Conservation (phyloP, 768 basidiomycete species). For the Flagelloscypha sp. region DNA sequence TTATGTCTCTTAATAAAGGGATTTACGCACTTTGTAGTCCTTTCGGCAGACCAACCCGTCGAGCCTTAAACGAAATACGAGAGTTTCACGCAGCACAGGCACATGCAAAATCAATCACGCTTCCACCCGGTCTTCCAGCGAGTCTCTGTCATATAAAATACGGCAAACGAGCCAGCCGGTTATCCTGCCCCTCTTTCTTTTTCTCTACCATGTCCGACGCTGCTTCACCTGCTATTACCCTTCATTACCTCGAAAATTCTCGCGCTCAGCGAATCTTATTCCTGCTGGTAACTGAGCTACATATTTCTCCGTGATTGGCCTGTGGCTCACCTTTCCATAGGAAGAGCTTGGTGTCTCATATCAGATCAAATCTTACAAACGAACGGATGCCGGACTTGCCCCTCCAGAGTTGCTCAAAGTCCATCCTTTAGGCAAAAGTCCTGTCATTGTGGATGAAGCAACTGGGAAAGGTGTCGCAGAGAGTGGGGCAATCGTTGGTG, state of each 20-base stretch:
- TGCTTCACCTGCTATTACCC: neutral
- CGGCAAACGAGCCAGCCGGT: too few relatives aligned
- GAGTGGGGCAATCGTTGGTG: too few relatives aligned
- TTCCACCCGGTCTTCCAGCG: too few relatives aligned
- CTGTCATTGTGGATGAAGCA: constrained; percentile 43
- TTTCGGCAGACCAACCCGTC: too few relatives aligned
- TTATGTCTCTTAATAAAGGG: too few relatives aligned
- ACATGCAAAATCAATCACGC: too few relatives aligned
- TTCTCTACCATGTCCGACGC: too few relatives aligned
- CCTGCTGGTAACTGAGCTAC: constrained; percentile 26
- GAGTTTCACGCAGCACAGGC: too few relatives aligned
- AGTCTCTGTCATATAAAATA: too few relatives aligned
- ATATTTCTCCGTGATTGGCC: neutral
- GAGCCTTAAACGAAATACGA: too few relatives aligned
- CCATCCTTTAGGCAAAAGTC: constrained; percentile 39
- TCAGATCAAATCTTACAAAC: constrained; percentile 32
- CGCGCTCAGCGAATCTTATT: constrained; percentile 44
- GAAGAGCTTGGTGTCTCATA: constrained; percentile 45
- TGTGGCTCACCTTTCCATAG: constrained; percentile 17
- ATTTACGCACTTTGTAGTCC: too few relatives aligned
- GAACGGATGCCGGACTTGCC: constrained; percentile 21
- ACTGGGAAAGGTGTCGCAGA: constrained; percentile 86
- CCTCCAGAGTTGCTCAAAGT: constrained; percentile 28
- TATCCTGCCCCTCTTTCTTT: too few relatives aligned
- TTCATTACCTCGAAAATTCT: constrained; percentile 38